phyloP scores from a whole-genome alignment of 2,329 filamentous ascomycete species.

The Simplicillium aogashimaense region DNA sequence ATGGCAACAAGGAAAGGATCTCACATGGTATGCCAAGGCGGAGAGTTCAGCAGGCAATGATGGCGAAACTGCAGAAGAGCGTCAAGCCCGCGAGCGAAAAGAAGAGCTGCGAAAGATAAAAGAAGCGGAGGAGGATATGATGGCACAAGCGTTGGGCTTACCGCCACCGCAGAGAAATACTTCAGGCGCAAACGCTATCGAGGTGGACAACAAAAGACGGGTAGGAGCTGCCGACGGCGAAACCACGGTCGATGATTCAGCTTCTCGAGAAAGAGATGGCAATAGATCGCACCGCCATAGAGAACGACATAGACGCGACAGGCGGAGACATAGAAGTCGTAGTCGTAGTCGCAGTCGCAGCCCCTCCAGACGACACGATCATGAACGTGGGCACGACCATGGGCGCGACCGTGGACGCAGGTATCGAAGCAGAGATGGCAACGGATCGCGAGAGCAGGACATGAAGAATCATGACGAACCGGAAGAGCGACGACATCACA shows the following conservation, averaged over 20 bases:
- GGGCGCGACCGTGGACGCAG: constrained; percentile 4
- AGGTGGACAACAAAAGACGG: constrained; percentile 36
- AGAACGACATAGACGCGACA: constrained; percentile 17
- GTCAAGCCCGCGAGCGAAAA: constrained; percentile 49
- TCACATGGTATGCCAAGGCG: constrained; percentile 56
- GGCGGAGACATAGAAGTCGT: constrained; percentile 3
- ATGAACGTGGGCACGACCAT: constrained; percentile 17
- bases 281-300: constrained; percentile 21
- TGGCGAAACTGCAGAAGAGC: constrained; percentile 49
- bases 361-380: constrained; percentile 20
- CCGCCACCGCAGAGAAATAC: constrained; percentile 54
- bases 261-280: constrained; percentile 14
- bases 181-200: constrained; percentile 59
- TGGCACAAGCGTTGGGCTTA: constrained; percentile 72
- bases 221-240: constrained; percentile 16
- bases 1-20: constrained; percentile 71
- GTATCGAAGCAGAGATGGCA: background rate
- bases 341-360: constrained; percentile 17
- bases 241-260: constrained; percentile 13
- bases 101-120: constrained; percentile 78
- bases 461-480: constrained; percentile 7
- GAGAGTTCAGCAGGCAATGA: constrained; percentile 35
- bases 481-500: constrained; percentile 3
- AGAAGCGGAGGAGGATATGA: constrained; percentile 86
- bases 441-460: constrained; percentile 3